Percentiles rank a stretch among this genome's conserved stretches.
Evolutionary conservation across 2,329 filamentous ascomycete genomes (phyloP).

Genomic region (Clonostachys rosea): DNA sequence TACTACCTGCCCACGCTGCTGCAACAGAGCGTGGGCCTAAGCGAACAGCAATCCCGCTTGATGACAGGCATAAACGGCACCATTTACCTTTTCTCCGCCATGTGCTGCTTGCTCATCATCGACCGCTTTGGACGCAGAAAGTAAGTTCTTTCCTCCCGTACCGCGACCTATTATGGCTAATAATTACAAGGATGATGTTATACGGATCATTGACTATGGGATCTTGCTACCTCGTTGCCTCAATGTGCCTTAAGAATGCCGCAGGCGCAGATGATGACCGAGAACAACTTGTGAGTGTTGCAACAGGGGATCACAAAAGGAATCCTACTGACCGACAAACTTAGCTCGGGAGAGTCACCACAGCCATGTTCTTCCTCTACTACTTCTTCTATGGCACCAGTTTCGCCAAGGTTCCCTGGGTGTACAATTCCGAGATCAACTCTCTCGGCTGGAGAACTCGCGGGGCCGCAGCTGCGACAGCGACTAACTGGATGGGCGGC

Average conservation of each 20-base stretch:
- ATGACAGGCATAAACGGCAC: slow-evolving; percentile 47
- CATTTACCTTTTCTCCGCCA: slow-evolving; percentile 26
- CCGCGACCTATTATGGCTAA: not conserved
- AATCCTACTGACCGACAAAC: not conserved
- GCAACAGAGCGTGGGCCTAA: slow-evolving; percentile 48
- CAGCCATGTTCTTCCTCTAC: slow-evolving; percentile 36
- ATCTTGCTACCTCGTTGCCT: slow-evolving; percentile 27
- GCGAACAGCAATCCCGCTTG: slow-evolving; percentile 43
- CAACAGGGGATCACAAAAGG: not conserved
- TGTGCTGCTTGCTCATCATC: slow-evolving; percentile 29
- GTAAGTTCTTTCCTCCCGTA: slow-evolving; percentile 10
- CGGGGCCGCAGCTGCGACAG: slow-evolving; percentile 35
- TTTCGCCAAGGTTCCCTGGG: slow-evolving; percentile 32
- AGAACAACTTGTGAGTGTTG: slow-evolving; percentile 14
- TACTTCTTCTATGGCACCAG: slow-evolving; percentile 34
- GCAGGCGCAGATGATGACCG: slow-evolving; percentile 17
- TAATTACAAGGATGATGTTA: slow-evolving; percentile 25
- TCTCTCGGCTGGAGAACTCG: slow-evolving; percentile 31
- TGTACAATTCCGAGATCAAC: slow-evolving; percentile 35
- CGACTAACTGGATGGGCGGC: slow-evolving; percentile 36
- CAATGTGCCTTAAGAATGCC: slow-evolving; percentile 18
- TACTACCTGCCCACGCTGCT: slow-evolving; percentile 50
- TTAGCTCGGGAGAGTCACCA: slow-evolving; percentile 28
- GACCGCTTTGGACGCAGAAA: slow-evolving; percentile 32
- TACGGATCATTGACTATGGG: slow-evolving; percentile 26